Evolutionary conservation across 2,329 filamentous ascomycete species (phyloP), one percentile per base, ranked within the genome.

Genomic region (Dothistroma pini): DNA sequence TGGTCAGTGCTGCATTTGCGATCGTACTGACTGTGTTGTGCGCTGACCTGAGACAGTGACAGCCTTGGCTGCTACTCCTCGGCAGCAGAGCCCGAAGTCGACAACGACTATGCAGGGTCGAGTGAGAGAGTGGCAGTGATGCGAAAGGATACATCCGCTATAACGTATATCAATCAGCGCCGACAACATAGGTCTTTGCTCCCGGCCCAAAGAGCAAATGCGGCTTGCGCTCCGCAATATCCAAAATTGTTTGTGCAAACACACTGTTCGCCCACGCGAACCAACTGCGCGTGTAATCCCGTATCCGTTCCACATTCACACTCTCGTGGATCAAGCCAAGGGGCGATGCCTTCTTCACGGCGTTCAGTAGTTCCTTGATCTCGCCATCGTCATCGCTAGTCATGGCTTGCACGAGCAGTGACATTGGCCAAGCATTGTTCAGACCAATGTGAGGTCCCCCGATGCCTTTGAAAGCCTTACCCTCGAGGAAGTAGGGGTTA

Each of bases 201-300:
- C 84, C 86, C 53, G 84, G 76, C 14, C 86, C 88, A 74, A 97
- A 96, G 44, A 97, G 83, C 68, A 97, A 75, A 75, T 96, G 85
- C 3, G 95, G 95, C 76, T 96, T 96, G 73, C 93, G 81, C 76
- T 89, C 88, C 1, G 93, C 95, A 56, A 99, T 74, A 78, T 97
- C 91, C 56, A 99, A 78, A 51, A 99, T 91, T 0, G 93, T 96
- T 75, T 91, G 88, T 14, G 93, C 92, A 77, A 96, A 97, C 11
- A 99, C 91, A 0, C 91, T 95, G 69, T 99, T 99, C 11, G 95
- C 95, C 95, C 93, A 97, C 2, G 93, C 91, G 75, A 97, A 97
- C 93, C 93, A 97, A 71, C 89, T 91, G 66, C 92, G 82, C 1
- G 93, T 97, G 75, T 95, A 97, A 41, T 84, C 80, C 47, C 76